phyloP scores from a whole-genome alignment of 768 basidiomycete genomes.

The Hericium alpestre region DNA sequence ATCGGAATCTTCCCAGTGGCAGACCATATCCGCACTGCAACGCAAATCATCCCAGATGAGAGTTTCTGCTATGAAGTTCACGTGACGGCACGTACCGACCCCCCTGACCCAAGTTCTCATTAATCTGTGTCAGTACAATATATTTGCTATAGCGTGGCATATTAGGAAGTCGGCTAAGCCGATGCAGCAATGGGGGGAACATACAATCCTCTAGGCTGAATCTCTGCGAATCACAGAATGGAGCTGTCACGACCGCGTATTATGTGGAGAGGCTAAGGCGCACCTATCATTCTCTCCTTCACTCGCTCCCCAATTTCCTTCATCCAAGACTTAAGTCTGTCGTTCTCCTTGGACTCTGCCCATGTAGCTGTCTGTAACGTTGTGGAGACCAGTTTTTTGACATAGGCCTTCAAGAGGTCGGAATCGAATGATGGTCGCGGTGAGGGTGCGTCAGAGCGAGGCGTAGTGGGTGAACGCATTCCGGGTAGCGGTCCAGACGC shows the following conservation, averaged over 20 bases:
- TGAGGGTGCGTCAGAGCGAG: conserved; percentile 54
- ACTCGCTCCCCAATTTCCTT: conserved; percentile 78
- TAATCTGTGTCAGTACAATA: conserved; percentile 75
- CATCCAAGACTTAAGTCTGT: conserved; percentile 64
- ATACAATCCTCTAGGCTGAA: conserved; percentile 72
- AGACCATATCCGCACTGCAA: conserved; percentile 64
- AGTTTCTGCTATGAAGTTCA: conserved; percentile 5
- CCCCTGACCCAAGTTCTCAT: conserved; percentile 77
- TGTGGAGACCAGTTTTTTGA: conserved; percentile 68
- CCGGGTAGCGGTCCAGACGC: conserved; percentile 17
- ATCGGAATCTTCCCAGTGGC: conserved; percentile 85
- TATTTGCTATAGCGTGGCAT: conserved; percentile 52
- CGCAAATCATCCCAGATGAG: neutral
- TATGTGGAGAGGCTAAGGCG: neutral
- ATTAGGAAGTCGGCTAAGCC: conserved; percentile 1
- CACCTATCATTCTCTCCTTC: conserved; percentile 70
- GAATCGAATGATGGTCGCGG: conserved; percentile 53
- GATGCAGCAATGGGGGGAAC: neutral
- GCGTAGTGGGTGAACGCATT: conserved; percentile 51
- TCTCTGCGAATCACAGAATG: conserved; percentile 31
- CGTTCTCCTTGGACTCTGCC: conserved; percentile 59
- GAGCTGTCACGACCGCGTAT: neutral
- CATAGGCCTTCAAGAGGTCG: conserved; percentile 65
- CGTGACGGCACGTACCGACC: conserved; percentile 47
- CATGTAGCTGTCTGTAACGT: conserved; percentile 56